These are phyloP conservation scores for Skeletonema menzelii DNA, from an alignment of 108 stramenopile species.

Conservation along the genomic window DNA sequence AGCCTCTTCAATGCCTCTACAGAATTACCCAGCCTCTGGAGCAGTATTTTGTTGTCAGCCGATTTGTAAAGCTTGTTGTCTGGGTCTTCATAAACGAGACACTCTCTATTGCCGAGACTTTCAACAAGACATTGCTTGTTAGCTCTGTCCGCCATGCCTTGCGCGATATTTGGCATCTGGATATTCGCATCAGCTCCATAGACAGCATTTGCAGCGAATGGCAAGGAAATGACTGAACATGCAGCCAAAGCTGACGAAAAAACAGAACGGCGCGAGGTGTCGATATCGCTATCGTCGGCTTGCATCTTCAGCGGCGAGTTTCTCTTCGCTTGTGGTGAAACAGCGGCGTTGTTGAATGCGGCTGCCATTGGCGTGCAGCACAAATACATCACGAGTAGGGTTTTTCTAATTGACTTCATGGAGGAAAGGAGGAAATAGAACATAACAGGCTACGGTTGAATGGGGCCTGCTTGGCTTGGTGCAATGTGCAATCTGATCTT, in stretches of 20 bases:
- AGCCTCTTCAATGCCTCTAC: slow-evolving; percentile 47
- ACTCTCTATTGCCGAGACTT: slow-evolving; percentile 67
- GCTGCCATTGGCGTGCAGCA: background rate
- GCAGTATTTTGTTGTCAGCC: slow-evolving; percentile 40
- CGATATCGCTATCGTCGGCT: background rate
- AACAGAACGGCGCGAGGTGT: background rate
- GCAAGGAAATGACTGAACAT: background rate
- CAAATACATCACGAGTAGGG: background rate
- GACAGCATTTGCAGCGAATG: slow-evolving; percentile 31
- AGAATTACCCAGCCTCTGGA: slow-evolving; percentile 49
- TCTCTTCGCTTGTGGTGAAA: background rate
- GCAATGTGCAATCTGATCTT: no score
- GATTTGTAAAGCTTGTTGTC: slow-evolving; percentile 70
- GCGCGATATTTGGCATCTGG: slow-evolving; percentile 56
- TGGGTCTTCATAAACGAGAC: slow-evolving; percentile 69
- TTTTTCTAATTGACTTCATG: background rate
- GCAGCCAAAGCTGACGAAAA: background rate
- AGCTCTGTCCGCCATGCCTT: slow-evolving; percentile 52
- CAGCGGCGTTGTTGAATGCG: background rate
- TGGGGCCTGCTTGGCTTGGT: no score
- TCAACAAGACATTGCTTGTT: slow-evolving; percentile 75
- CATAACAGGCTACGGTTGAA: no score
- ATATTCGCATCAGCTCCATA: slow-evolving; percentile 73
- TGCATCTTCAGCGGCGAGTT: background rate
- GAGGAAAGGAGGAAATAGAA: no score